These are phyloP conservation scores for Nemania bipapillata DNA, from an alignment of 2,329 filamentous ascomycete genomes.

Conservation along the genomic window DNA sequence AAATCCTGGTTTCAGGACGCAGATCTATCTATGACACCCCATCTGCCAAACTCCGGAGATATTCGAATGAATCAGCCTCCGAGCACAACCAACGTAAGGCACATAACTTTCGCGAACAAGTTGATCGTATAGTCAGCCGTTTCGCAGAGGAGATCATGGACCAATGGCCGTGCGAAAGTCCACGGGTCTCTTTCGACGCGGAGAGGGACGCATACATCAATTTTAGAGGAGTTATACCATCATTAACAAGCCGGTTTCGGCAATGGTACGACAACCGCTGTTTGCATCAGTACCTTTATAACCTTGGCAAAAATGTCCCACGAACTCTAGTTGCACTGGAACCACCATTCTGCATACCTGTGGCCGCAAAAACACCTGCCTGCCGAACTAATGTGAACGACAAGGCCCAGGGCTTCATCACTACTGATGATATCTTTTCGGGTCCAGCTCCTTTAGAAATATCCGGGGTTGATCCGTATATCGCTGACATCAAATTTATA, in stretches of 20 bases:
- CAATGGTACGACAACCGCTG: background rate
- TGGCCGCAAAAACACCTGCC: background rate
- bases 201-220: slow-evolving; percentile 11
- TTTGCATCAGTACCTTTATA: background rate
- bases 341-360: background rate
- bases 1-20: background rate
- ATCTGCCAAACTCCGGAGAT: background rate
- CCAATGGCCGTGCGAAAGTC: slow-evolving; percentile 17
- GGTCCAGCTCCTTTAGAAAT: background rate
- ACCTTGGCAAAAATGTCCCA: background rate
- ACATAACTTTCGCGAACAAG: background rate
- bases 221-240: background rate
- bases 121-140: background rate
- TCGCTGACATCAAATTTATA: background rate
- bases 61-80: background rate
- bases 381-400: background rate
- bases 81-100: background rate
- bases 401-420: slow-evolving; percentile 1
- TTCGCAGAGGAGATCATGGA: slow-evolving; percentile 6
- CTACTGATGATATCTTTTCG: slow-evolving; percentile 3
- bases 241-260: background rate
- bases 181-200: background rate
- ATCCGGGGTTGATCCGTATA: background rate
- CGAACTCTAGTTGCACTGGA: background rate
- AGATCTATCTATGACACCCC: background rate